A percentile compares a stretch with the other conserved stretches of the same genome.
phyloP scores from a whole-genome alignment of 495 filamentous ascomycete species.

The Neurospora sp. region DNA sequence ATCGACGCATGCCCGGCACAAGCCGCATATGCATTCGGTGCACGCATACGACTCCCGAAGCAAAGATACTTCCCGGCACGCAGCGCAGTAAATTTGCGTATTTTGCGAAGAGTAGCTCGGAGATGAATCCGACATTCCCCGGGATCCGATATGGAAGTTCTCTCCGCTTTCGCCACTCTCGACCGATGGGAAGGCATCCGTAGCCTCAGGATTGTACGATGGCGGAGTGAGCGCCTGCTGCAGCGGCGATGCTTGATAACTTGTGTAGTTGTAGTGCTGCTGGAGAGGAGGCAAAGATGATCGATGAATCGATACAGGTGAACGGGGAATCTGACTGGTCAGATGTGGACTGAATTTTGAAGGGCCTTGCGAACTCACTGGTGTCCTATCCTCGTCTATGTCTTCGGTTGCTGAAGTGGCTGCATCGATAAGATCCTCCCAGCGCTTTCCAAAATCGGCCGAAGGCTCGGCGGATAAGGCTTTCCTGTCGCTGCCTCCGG shows the following conservation, averaged over 20 bases:
- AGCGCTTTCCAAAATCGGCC: slow-evolving; percentile 71
- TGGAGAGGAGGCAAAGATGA: slow-evolving; percentile 66
- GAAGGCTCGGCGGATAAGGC: slow-evolving; percentile 76
- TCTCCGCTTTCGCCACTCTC: slow-evolving; percentile 53
- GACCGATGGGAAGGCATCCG: slow-evolving; percentile 76
- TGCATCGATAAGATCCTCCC: slow-evolving; percentile 91
- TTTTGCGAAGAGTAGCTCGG: slow-evolving; percentile 45
- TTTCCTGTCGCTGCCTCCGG: slow-evolving; percentile 68
- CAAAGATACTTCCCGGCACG: slow-evolving; percentile 61
- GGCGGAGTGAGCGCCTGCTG: slow-evolving; percentile 80
- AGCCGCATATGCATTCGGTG: slow-evolving; percentile 86
- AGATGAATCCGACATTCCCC: slow-evolving; percentile 44
- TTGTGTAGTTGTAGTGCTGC: slow-evolving; percentile 48
- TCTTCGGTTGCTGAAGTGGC: slow-evolving; percentile 80
- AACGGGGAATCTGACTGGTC: slow-evolving; percentile 52
- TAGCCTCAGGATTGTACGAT: slow-evolving; percentile 51
- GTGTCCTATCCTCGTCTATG: slow-evolving; percentile 75
- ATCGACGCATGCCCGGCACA: slow-evolving; percentile 77
- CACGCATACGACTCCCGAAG: slow-evolving; percentile 80
- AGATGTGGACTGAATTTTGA: slow-evolving; percentile 25
- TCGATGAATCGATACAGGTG: slow-evolving; percentile 57
- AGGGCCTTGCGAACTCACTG: slow-evolving; percentile 45
- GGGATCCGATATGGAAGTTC: slow-evolving; percentile 54
- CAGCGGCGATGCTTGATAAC: slow-evolving; percentile 76
- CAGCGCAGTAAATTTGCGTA: slow-evolving; percentile 82